Conservation (phyloP, 805 yeast species). For the Cyberlindnera americana region DNA sequence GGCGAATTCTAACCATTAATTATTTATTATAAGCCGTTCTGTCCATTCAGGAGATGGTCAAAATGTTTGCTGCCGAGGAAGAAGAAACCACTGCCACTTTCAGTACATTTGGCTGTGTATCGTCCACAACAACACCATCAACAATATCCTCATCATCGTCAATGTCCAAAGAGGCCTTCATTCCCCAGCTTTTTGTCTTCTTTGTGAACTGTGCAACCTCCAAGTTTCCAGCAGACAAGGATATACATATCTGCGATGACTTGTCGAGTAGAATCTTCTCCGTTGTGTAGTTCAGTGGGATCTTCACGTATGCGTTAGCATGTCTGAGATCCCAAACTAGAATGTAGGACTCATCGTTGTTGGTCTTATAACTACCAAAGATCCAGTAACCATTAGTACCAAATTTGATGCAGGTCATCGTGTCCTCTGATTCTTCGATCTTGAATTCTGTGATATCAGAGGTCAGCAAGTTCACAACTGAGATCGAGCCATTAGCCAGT, state of each 20-base stretch:
- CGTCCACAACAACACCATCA: slow-evolving; percentile 17
- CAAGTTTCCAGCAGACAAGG: slow-evolving; percentile 4
- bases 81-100: slow-evolving; percentile 9
- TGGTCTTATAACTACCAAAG: slow-evolving; percentile 30
- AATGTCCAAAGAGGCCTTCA: slow-evolving; percentile 10
- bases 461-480: slow-evolving; percentile 32
- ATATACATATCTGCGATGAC: slow-evolving; percentile 23
- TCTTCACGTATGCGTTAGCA: slow-evolving; percentile 14
- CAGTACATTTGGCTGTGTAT: slow-evolving; percentile 8
- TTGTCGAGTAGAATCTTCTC: slow-evolving; percentile 20
- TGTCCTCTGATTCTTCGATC: slow-evolving; percentile 1
- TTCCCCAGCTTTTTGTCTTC: slow-evolving; percentile 19
- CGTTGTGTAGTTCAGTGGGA: slow-evolving; percentile 6
- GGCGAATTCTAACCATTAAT: not conserved
- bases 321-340: slow-evolving; percentile 51
- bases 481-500: slow-evolving; percentile 27
- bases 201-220: slow-evolving; percentile 24
- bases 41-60: slow-evolving; percentile 6
- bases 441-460: slow-evolving; percentile 30
- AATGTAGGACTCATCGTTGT: slow-evolving; percentile 22
- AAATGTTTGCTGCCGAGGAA: slow-evolving; percentile 5
- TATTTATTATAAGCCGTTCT: too few relatives aligned
- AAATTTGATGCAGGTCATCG: slow-evolving; percentile 40
- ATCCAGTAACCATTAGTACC: slow-evolving; percentile 68
- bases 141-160: slow-evolving; percentile 14